Evolutionary conservation across 345 rosid species (phyloP).

Genomic region (Garcia nutans): DNA sequence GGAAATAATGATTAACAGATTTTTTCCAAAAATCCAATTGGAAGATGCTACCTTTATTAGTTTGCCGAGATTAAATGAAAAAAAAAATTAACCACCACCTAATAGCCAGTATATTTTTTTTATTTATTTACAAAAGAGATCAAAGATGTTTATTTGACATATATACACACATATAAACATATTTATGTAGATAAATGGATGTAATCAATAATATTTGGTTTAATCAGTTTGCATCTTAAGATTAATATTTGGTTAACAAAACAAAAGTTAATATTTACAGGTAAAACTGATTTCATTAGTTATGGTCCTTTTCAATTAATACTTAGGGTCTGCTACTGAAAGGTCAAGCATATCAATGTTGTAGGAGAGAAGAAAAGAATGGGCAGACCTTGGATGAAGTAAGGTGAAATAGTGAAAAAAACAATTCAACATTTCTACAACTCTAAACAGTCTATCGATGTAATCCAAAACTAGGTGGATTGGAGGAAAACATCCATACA

Average conservation of each 20-base stretch:
- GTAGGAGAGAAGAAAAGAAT: background rate
- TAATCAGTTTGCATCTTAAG: background rate
- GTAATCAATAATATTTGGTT: background rate
- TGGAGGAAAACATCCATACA: background rate
- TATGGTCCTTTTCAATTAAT: too few relatives aligned
- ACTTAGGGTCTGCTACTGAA: background rate
- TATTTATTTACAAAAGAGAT: too few relatives aligned
- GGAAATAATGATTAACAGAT: too few relatives aligned
- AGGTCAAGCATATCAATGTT: background rate
- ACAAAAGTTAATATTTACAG: background rate
- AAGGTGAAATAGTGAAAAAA: background rate
- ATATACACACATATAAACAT: too few relatives aligned
- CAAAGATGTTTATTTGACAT: background rate
- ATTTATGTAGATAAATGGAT: background rate
- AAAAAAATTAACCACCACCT: too few relatives aligned
- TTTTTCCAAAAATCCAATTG: too few relatives aligned
- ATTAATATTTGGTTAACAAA: background rate
- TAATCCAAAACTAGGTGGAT: background rate
- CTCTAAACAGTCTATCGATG: background rate
- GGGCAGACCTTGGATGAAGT: background rate
- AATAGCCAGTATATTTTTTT: too few relatives aligned
- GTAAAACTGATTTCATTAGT: background rate
- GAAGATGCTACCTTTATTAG: too few relatives aligned
- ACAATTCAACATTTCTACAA: background rate
- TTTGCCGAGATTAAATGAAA: too few relatives aligned